Conservation (phyloP, 371 early-diverging fungal species). For the Syncephalastrum sp. region DNA sequence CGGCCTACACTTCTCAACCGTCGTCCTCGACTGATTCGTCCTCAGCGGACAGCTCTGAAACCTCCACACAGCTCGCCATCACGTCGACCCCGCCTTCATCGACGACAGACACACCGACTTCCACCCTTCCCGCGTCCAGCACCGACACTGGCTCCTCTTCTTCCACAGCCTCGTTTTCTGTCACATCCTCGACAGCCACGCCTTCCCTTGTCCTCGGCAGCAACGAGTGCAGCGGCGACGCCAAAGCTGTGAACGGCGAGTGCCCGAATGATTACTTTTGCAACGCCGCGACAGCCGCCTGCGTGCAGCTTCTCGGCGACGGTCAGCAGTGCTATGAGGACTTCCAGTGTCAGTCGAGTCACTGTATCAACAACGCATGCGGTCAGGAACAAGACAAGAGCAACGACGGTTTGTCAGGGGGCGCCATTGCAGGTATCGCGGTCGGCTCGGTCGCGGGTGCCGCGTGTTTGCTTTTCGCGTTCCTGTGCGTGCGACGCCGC, state of each 20-base stretch:
- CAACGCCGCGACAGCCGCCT: slow-evolving; percentile 21
- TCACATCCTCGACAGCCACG: slow-evolving; percentile 23
- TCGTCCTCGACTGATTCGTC: too few relatives aligned
- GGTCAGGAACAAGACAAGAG: neutral
- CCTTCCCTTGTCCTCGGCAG: slow-evolving; percentile 22
- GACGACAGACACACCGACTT: too few relatives aligned
- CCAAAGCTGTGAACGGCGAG: slow-evolving; percentile 17
- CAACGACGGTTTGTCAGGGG: slow-evolving; percentile 10
- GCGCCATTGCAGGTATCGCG: slow-evolving; percentile 22
- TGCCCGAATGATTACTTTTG: slow-evolving; percentile 24
- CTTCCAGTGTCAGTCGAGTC: slow-evolving; percentile 21
- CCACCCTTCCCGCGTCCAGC: too few relatives aligned
- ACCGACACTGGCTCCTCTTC: too few relatives aligned
- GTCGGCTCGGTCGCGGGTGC: slow-evolving; percentile 28
- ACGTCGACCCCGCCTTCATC: too few relatives aligned
- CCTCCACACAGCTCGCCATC: too few relatives aligned
- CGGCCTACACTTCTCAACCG: too few relatives aligned
- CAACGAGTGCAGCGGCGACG: slow-evolving; percentile 21
- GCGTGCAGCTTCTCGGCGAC: slow-evolving; percentile 10
- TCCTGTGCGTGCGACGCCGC: slow-evolving; percentile 15
- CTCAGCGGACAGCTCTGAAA: too few relatives aligned
- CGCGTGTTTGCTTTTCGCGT: slow-evolving; percentile 9
- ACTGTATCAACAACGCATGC: slow-evolving; percentile 14
- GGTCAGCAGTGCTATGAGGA: slow-evolving; percentile 21
- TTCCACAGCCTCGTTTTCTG: slow-evolving; percentile 11